Conservation (phyloP, 306 rosid species). For the Casuarina cunninghamiana region DNA sequence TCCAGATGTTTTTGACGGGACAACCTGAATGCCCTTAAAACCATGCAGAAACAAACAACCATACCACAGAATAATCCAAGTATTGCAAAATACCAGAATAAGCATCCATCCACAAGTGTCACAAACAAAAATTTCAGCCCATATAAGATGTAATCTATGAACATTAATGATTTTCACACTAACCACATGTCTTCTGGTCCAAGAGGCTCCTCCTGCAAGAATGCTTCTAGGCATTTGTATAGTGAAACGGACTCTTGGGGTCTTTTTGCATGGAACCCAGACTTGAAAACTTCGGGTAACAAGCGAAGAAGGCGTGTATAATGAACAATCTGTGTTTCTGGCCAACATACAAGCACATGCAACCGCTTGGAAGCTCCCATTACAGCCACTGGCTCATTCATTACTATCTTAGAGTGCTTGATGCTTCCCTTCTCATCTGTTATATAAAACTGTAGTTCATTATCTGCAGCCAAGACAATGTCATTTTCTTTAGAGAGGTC, state of each 20-base stretch:
- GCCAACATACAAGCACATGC: conserved; percentile 81
- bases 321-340: conserved; percentile 55
- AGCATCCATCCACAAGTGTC: neutral
- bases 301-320: conserved; percentile 55
- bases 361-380: conserved; percentile 44
- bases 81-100: neutral
- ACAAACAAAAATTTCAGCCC: neutral
- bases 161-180: conserved; percentile 40
- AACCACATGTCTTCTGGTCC: conserved; percentile 99
- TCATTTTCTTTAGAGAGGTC: conserved; percentile 34
- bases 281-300: conserved; percentile 90
- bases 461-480: conserved; percentile 40
- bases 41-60: neutral
- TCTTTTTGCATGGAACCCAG: conserved; percentile 60
- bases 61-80: neutral
- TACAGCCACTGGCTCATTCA: conserved; percentile 53
- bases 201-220: conserved; percentile 97
- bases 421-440: conserved; percentile 76
- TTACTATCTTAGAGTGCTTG: conserved; percentile 54
- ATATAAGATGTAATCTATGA: neutral
- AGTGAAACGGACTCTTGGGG: conserved; percentile 85
- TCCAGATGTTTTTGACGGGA: neutral
- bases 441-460: conserved; percentile 60
- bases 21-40: neutral
- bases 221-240: conserved; percentile 94